Conservation (phyloP, 2,329 filamentous ascomycete genomes). For the Gliomastix tumulicola region DNA sequence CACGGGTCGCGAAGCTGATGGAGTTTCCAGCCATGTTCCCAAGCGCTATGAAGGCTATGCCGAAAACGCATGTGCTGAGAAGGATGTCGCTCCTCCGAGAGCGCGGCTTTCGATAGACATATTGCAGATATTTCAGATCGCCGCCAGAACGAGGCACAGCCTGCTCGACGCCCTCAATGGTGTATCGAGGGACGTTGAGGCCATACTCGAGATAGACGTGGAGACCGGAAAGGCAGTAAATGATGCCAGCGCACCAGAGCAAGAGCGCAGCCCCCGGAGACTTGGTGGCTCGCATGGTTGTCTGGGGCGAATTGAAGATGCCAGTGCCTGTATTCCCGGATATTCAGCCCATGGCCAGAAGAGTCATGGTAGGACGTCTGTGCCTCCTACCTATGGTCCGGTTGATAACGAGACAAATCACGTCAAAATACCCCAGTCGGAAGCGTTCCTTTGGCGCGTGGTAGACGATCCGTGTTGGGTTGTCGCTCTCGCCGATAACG, state of each 20-base stretch:
- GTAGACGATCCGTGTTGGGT: constrained; percentile 20
- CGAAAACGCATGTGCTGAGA: constrained; percentile 35
- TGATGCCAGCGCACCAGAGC: constrained; percentile 28
- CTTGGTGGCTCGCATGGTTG: constrained; percentile 21
- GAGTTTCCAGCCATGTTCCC: constrained; percentile 43
- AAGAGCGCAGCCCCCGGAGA: constrained; percentile 26
- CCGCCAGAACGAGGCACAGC: constrained; percentile 36
- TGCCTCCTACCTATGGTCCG: constrained; percentile 31
- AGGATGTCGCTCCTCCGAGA: constrained; percentile 25
- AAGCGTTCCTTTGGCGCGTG: constrained; percentile 24
- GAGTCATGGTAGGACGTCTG: too few species aligned
- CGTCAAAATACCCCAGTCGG: constrained; percentile 25
- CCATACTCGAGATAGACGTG: constrained; percentile 38
- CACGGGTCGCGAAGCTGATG: constrained; percentile 34
- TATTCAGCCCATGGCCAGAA: too few species aligned
- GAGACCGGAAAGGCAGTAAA: constrained; percentile 26
- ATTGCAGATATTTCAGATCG: constrained; percentile 42
- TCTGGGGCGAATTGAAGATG: constrained; percentile 24
- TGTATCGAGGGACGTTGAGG: constrained; percentile 34
- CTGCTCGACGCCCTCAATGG: constrained; percentile 27
- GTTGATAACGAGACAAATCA: constrained; percentile 25
- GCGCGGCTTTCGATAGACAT: constrained; percentile 29
- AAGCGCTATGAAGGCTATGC: constrained; percentile 33
- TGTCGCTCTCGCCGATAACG: constrained; percentile 4
- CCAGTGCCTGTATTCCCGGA: too few species aligned